Base-by-base conservation (phyloP, 805 yeast genomes). In the Hanseniaspora valbyensis region DNA sequence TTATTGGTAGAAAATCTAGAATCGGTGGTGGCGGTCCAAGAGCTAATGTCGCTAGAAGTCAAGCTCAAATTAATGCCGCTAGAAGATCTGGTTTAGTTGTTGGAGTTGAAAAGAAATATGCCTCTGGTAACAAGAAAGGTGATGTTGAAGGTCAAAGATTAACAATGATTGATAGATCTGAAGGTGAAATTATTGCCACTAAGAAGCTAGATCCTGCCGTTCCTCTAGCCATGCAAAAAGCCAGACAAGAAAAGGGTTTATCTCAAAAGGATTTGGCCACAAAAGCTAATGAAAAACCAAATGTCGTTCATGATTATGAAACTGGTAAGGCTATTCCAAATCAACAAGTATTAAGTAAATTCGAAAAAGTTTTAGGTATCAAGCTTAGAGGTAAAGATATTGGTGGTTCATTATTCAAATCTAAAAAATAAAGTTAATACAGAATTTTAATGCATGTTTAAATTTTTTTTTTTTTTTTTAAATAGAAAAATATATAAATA, bases 191-290 rank as follows among this genome's bases (percentile, higher is more conserved):
- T 56, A 94, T 87, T 50, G 83, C 92, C 18, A 95, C 95, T 53
- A 83, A 89, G 69, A 92, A 89, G 69, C 69, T 92, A 49, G 95
- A 87, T 52, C 71, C 76, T 13, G 69, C 71, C 53, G 97, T 92
- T 28, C 98, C 97, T 57, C 84, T 82, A 65, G 83, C 90, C 50
- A 88, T 92, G 58, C 75, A 80, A 48, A 74, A 80, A 65, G 95
- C 83, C 33, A 81, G 98, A 72, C 81, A 79, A 61, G 96, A 85
- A 53, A 87, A 88, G 74, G 77, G 78, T 61, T 65, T 89, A 64
- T 82, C 96, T 9, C 98, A 92, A 69, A 92, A 92, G 75, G 98
- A 92, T 60, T 76, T 92, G 61, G 98, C 98, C 60, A 87, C 95
- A 52, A 84, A 83, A 66, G 77, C 90, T 63, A 90, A 89, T 66